phyloP scores from a whole-genome alignment of 805 yeast species.

The Candida sakaeoensis region DNA sequence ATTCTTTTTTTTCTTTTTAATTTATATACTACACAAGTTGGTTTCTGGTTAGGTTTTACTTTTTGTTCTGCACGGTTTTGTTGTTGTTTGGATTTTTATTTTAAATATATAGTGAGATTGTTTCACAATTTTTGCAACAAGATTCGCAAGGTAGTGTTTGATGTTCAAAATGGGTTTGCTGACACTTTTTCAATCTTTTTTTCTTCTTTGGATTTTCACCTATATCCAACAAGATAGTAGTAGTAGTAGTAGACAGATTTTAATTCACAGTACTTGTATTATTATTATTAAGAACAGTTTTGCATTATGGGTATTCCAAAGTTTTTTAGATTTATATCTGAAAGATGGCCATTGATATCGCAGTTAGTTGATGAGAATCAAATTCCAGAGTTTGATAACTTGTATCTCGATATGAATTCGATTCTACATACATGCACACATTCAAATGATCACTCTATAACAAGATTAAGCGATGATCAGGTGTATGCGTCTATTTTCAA shows the following conservation, averaged over 20 bases:
- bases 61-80: background rate
- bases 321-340: conserved; percentile 93
- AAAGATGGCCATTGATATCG: conserved; percentile 96
- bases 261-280: background rate
- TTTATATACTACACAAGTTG: too few relatives aligned
- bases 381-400: conserved; percentile 90
- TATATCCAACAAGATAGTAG: background rate
- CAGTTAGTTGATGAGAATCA: conserved; percentile 72
- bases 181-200: background rate
- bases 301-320: conserved; percentile 77
- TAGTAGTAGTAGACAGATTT: background rate
- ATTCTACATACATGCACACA: conserved; percentile 93
- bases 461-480: conserved; percentile 78
- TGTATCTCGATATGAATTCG: conserved; percentile 96
- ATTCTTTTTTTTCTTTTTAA: too few relatives aligned
- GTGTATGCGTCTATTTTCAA: conserved; percentile 90
- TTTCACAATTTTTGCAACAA: background rate
- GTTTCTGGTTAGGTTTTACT: background rate
- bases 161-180: background rate
- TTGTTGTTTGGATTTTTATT: too few relatives aligned
- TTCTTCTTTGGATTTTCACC: background rate
- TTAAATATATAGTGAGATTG: background rate
- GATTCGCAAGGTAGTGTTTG: background rate
- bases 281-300: background rate
- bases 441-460: conserved; percentile 63